phyloP scores from a whole-genome alignment of 352 stramenopile species.

The Pythium guiyangense region DNA sequence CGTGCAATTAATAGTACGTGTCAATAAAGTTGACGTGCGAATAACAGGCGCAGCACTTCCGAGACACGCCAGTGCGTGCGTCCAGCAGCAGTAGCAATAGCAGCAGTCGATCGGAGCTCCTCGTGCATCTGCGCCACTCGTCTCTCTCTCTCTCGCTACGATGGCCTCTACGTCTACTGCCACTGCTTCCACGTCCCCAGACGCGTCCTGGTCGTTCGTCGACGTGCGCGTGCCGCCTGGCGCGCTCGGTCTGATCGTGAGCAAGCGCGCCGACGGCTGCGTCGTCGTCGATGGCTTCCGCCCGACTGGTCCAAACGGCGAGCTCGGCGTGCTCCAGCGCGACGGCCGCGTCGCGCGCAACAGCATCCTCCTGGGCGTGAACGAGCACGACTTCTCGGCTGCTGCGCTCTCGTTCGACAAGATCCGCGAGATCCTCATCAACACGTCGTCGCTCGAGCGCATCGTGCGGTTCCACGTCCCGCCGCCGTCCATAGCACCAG shows the following conservation, averaged over 20 bases:
- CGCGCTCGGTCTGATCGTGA: slow-evolving; percentile 74
- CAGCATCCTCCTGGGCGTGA: slow-evolving; percentile 63
- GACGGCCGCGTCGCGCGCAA: slow-evolving; percentile 32
- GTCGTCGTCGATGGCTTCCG: slow-evolving; percentile 79
- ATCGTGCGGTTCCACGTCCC: slow-evolving; percentile 66
- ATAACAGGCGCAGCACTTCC: no score
- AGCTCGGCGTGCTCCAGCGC: slow-evolving; percentile 36
- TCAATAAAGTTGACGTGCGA: no score
- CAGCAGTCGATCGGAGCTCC: no score
- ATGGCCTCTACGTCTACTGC: no score
- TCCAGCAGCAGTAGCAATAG: neutral
- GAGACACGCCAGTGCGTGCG: no score
- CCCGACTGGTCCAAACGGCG: slow-evolving; percentile 32
- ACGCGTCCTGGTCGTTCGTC: slow-evolving; percentile 33
- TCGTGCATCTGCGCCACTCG: no score
- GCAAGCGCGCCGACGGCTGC: slow-evolving; percentile 35
- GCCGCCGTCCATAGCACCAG: slow-evolving; percentile 17
- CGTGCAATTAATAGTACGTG: neutral
- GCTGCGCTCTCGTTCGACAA: slow-evolving; percentile 47
- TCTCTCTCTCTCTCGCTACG: no score
- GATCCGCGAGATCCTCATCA: slow-evolving; percentile 68
- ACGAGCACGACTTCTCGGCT: slow-evolving; percentile 62
- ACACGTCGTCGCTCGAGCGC: slow-evolving; percentile 49
- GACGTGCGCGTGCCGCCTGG: slow-evolving; percentile 63
- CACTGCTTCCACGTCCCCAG: neutral